A percentile compares a stretch with the other conserved stretches of the same genome.
Conservation (phyloP, 169 alveolate species). For the Eimeria acervulina region DNA sequence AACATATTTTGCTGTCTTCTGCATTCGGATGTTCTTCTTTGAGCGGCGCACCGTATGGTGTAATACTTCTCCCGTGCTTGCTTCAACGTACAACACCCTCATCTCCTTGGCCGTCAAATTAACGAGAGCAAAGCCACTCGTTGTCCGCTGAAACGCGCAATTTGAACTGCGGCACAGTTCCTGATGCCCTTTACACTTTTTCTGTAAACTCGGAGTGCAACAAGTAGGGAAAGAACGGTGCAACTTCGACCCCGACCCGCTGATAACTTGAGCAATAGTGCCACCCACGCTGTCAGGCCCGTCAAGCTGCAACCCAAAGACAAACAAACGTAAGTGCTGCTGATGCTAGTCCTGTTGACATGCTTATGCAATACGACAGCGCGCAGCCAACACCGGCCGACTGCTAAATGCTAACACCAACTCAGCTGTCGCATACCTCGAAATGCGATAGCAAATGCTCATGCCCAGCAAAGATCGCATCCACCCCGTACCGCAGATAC, state of each 20-base stretch:
- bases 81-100: constrained; percentile 4
- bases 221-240: background rate
- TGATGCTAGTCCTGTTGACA: background rate
- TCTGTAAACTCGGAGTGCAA: background rate
- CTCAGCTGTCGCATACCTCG: constrained; percentile 38
- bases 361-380: background rate
- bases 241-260: constrained; percentile 66
- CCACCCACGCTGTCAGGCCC: constrained; percentile 34
- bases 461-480: constrained; percentile 71
- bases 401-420: background rate
- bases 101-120: background rate
- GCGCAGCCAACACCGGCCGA: background rate
- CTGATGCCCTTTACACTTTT: background rate
- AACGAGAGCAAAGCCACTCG: background rate
- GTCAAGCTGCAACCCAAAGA: background rate
- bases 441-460: constrained; percentile 65
- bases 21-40: background rate
- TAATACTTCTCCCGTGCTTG: constrained; percentile 1
- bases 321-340: background rate
- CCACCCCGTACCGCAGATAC: constrained; percentile 33
- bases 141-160: background rate
- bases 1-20: background rate
- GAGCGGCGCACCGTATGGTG: background rate
- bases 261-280: constrained; percentile 23
- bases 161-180: background rate